Conservation (phyloP, 495 filamentous ascomycete genomes). For the Chaetomidium leptoderma region DNA sequence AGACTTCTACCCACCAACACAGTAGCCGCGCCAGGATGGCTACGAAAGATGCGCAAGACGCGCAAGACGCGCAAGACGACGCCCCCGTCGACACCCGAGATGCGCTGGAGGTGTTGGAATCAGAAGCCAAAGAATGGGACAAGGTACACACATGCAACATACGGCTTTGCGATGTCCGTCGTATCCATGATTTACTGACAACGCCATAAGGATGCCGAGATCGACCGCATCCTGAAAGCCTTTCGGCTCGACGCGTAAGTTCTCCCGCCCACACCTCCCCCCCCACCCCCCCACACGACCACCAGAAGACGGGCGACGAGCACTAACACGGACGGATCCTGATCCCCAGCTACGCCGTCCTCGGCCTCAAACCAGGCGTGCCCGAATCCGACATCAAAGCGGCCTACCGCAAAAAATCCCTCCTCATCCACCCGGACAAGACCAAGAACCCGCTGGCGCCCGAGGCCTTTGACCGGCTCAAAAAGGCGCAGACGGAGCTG, state of each 20-base stretch:
- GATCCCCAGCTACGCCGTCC: conserved; percentile 71
- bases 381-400: conserved; percentile 94
- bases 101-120: conserved; percentile 77
- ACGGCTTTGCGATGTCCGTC: not conserved
- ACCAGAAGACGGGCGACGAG: not conserved
- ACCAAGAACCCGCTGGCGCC: conserved; percentile 87
- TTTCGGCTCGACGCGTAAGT: conserved; percentile 85
- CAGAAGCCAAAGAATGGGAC: conserved; percentile 81
- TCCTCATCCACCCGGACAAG: conserved; percentile 98
- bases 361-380: conserved; percentile 92
- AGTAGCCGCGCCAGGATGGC: conserved; percentile 11
- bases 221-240: conserved; percentile 86
- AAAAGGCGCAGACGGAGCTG: conserved; percentile 85
- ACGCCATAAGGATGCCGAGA: conserved; percentile 76
- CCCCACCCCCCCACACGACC: not conserved
- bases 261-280: not conserved
- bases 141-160: conserved; percentile 56
- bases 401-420: conserved; percentile 89
- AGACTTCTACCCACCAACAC: not conserved
- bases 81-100: conserved; percentile 45
- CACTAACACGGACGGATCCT: not conserved
- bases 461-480: conserved; percentile 93
- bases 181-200: conserved; percentile 2
- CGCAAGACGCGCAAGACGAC: conserved; percentile 3
- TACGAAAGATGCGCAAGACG: conserved; percentile 26